A percentile compares a stretch with the other conserved stretches of the same genome.
phyloP scores from a whole-genome alignment of 345 rosid genomes.

The Gossypium raimondii region DNA sequence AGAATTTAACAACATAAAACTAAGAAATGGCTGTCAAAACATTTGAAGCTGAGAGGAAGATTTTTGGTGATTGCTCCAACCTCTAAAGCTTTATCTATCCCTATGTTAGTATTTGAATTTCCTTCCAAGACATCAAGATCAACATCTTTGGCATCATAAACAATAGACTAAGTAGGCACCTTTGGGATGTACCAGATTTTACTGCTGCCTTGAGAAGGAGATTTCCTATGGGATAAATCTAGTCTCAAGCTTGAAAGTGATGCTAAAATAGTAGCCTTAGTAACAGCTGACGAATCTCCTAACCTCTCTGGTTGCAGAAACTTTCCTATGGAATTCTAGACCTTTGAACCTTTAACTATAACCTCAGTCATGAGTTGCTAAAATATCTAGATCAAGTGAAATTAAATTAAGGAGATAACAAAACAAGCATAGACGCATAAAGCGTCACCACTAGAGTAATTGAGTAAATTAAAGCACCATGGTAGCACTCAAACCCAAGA shows the following conservation, averaged over 20 bases:
- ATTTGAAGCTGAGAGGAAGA: background rate
- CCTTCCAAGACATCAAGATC: conserved; percentile 56
- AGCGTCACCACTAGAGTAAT: background rate
- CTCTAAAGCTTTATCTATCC: conserved; percentile 22
- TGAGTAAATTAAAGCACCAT: conserved; percentile 1
- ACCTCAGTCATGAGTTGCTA: conserved; percentile 52
- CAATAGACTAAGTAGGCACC: conserved; percentile 22
- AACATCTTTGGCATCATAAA: conserved; percentile 29
- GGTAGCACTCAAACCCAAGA: background rate
- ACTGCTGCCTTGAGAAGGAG: conserved; percentile 37
- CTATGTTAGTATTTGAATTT: conserved; percentile 38
- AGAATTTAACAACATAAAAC: too few relatives aligned
- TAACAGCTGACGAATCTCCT: conserved; percentile 63
- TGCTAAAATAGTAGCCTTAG: conserved; percentile 66
- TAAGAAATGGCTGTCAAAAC: too few relatives aligned
- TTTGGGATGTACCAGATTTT: conserved; percentile 27
- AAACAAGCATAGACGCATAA: background rate
- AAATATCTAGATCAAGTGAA: conserved; percentile 48
- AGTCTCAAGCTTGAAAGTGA: conserved; percentile 55
- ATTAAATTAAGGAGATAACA: conserved; percentile 40
- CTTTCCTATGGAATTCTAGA: conserved; percentile 45
- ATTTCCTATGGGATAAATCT: conserved; percentile 55
- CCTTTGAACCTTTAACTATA: conserved; percentile 46
- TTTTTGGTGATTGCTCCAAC: conserved; percentile 24
- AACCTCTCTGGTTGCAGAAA: conserved; percentile 49